phyloP scores from a whole-genome alignment of 148 eudicot genomes.

The Nepenthes mirabilis region DNA sequence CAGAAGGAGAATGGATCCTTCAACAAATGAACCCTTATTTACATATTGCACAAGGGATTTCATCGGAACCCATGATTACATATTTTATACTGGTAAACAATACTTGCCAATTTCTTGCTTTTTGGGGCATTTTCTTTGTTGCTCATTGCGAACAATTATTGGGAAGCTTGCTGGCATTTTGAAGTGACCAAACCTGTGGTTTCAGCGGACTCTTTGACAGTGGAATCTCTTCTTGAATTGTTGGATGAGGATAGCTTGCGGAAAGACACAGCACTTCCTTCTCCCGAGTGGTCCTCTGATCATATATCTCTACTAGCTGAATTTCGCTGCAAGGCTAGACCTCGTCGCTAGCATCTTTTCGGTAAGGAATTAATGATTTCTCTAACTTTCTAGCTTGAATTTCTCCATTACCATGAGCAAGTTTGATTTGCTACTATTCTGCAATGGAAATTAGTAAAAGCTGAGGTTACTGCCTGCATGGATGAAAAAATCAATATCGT shows the following conservation, averaged over 20 bases:
- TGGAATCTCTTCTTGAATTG: slow-evolving; percentile 74
- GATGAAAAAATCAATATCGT: too few relatives aligned
- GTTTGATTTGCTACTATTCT: too few relatives aligned
- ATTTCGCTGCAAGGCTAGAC: background rate
- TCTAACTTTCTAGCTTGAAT: too few relatives aligned
- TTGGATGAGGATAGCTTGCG: slow-evolving; percentile 63
- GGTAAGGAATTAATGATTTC: background rate
- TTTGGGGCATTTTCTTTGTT: background rate
- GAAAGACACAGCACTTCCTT: slow-evolving; percentile 74
- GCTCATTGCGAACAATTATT: background rate
- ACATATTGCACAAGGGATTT: slow-evolving; percentile 52
- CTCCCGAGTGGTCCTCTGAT: slow-evolving; percentile 87
- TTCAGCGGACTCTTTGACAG: slow-evolving; percentile 65
- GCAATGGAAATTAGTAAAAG: too few relatives aligned
- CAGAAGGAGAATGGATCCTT: slow-evolving; percentile 53
- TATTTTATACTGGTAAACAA: slow-evolving; percentile 73
- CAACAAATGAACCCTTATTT: slow-evolving; percentile 54
- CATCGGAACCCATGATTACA: slow-evolving; percentile 71
- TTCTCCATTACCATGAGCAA: too few relatives aligned
- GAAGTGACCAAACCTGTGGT: slow-evolving; percentile 6
- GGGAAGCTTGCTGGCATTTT: background rate
- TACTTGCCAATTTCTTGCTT: background rate
- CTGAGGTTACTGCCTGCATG: too few relatives aligned
- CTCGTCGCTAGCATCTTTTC: background rate
- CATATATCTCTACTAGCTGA: slow-evolving; percentile 75